phyloP scores from a whole-genome alignment of 805 yeast genomes.

The Suhomyces kilbournensis region DNA sequence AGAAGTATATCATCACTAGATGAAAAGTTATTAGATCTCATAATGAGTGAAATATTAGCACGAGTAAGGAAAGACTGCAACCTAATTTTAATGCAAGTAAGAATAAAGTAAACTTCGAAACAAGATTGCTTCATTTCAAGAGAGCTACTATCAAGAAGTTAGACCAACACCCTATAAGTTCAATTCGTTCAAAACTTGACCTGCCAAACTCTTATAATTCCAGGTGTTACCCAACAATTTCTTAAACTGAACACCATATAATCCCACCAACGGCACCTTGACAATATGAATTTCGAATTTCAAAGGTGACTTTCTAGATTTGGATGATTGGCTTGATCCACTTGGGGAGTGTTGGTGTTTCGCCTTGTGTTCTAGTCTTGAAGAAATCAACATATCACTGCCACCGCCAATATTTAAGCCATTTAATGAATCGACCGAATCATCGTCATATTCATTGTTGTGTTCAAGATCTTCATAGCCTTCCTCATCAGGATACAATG shows the following conservation, averaged over 20 bases:
- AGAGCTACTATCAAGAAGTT: background rate
- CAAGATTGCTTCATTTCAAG: no score
- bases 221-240: constrained; percentile 91
- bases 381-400: constrained; percentile 58
- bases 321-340: constrained; percentile 13
- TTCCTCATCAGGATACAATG: constrained; percentile 26
- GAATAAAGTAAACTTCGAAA: background rate
- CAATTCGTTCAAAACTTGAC: constrained; percentile 72
- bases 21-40: background rate
- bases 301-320: constrained; percentile 49
- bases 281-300: constrained; percentile 90
- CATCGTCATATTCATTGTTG: constrained; percentile 40
- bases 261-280: constrained; percentile 83
- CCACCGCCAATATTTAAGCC: constrained; percentile 49
- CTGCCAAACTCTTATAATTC: constrained; percentile 89
- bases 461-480: constrained; percentile 32
- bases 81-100: background rate
- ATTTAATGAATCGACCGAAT: constrained; percentile 57
- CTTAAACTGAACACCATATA: constrained; percentile 93
- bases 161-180: constrained; percentile 41
- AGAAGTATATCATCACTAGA: background rate
- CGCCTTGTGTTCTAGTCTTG: constrained; percentile 53
- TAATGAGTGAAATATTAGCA: background rate
- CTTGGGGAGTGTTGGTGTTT: constrained; percentile 33
- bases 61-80: background rate